Base-by-base conservation (phyloP, 805 yeast genomes). In the Metschnikowia drakensbergensis region DNA sequence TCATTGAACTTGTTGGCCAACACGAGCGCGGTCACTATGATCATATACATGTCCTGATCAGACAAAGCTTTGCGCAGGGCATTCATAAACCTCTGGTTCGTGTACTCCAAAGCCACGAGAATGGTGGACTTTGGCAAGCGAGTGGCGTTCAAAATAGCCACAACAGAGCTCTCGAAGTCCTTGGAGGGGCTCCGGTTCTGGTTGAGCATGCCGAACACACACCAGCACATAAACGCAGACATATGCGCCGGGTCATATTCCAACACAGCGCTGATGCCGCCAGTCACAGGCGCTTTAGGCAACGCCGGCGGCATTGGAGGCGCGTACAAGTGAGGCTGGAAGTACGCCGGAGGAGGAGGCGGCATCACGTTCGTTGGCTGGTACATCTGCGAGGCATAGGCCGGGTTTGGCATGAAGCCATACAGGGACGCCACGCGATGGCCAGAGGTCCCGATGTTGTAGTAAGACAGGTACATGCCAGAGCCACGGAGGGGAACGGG, bases 1-100 rank as follows among this genome's bases (percentile, higher is more conserved):
- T 92, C 98, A 64, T 91, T 89, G 66, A 89, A 88, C 70, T 92
- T 92, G 72, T 92, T 92, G 41, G 97, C 96, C 52, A 92, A 72
- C 33, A 92, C 80, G 38, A 92, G 75, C 3, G 95, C 77, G 22
- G 86, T 75, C 37, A 84, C 82, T 37, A 89, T 65, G 63, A 72
- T 77, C 62, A 70, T 75, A 70, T 77, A 87, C 61, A 72, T 59
- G 51, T 75, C 70, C 42, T 60, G 59, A 45, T 69, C 68, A 47
- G 54, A 40, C 46, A 71, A 50, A n/a, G 42, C 27, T 17, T 45
- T 31, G 27, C 42, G 39, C 42, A 59, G 61, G 34, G 63, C 47
- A 41, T 73, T 64, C 13, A 61, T 61, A 49, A 66, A 67, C 51
- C 86, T 75, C 61, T 86, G 86, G 58, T 86, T 80, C 60, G 91